phyloP scores from a whole-genome alignment of 495 filamentous ascomycete genomes.

The Pseudomonodictys pantanalensis region DNA sequence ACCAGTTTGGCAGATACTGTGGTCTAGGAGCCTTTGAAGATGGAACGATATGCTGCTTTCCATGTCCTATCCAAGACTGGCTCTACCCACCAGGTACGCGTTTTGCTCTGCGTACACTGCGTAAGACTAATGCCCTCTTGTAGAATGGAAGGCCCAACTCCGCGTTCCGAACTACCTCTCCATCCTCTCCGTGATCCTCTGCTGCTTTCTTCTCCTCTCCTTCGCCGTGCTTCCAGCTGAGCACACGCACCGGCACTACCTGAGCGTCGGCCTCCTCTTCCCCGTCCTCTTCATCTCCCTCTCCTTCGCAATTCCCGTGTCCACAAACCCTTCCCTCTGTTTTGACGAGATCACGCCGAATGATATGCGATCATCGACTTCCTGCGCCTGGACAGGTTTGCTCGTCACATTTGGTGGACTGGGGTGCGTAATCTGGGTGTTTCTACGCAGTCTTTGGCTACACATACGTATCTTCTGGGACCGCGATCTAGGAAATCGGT shows the following conservation, averaged over 20 bases:
- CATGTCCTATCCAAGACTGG: conserved; percentile 40
- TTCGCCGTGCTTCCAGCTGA: conserved; percentile 37
- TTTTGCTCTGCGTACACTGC: not conserved
- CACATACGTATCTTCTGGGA: conserved; percentile 45
- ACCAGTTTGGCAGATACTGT: conserved; percentile 38
- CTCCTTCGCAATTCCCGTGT: conserved; percentile 40
- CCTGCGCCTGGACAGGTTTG: conserved; percentile 41
- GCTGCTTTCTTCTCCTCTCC: conserved; percentile 41
- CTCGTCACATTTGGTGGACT: conserved; percentile 36
- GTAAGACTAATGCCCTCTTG: not conserved
- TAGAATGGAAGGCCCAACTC: conserved; percentile 30
- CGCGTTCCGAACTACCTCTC: conserved; percentile 38
- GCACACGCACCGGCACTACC: conserved; percentile 39
- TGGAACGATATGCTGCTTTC: conserved; percentile 38
- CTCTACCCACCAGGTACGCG: conserved; percentile 35
- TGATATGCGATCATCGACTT: conserved; percentile 36
- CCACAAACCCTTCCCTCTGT: conserved; percentile 34
- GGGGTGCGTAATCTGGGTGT: conserved; percentile 39
- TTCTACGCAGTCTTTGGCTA: conserved; percentile 41
- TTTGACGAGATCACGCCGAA: conserved; percentile 42
- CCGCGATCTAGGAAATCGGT: conserved; percentile 31
- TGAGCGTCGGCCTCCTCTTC: conserved; percentile 39
- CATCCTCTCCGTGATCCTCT: conserved; percentile 38
- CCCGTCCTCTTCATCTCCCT: conserved; percentile 36
- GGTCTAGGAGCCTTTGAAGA: conserved; percentile 28